Percentiles rank a stretch among this genome's conserved stretches.
phyloP scores from a whole-genome alignment of 805 yeast species.

The Suhomyces pyralidae region DNA sequence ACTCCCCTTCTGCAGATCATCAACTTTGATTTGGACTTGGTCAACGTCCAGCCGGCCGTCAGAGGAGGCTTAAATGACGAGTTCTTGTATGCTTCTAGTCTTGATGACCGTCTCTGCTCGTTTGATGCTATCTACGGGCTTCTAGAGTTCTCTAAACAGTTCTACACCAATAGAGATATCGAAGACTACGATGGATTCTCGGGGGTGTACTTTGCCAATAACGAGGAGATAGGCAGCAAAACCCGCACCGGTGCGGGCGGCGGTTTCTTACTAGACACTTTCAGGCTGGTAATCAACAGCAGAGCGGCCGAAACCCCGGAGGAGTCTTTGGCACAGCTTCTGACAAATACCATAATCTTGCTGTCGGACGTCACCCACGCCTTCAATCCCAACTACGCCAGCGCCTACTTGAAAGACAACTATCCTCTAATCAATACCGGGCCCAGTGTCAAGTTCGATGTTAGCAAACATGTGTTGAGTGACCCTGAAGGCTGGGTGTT shows the following conservation, averaged over 20 bases:
- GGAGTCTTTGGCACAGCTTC: slow-evolving; percentile 5
- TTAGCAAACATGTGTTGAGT: slow-evolving; percentile 37
- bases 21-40: slow-evolving; percentile 36
- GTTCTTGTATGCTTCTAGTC: slow-evolving; percentile 37
- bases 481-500: slow-evolving; percentile 31
- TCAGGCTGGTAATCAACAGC: slow-evolving; percentile 14
- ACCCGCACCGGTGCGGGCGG: slow-evolving; percentile 41
- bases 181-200: slow-evolving; percentile 25
- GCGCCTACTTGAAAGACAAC: slow-evolving; percentile 30
- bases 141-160: slow-evolving; percentile 18
- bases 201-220: slow-evolving; percentile 34
- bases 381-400: slow-evolving; percentile 38
- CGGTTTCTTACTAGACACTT: slow-evolving; percentile 24
- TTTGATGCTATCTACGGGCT: slow-evolving; percentile 36
- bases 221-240: slow-evolving; percentile 42
- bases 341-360: slow-evolving; percentile 22
- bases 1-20: slow-evolving; percentile 21
- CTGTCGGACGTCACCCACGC: slow-evolving; percentile 46
- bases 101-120: slow-evolving; percentile 43
- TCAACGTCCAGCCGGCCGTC: slow-evolving; percentile 32
- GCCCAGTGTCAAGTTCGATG: slow-evolving; percentile 34
- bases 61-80: slow-evolving; percentile 38
- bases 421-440: slow-evolving; percentile 40
- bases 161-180: slow-evolving; percentile 11
- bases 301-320: slow-evolving; percentile 1